Evolutionary conservation across 176 grass and related monocot genomes (phyloP).

Genomic region (Cenchrus americanus): DNA sequence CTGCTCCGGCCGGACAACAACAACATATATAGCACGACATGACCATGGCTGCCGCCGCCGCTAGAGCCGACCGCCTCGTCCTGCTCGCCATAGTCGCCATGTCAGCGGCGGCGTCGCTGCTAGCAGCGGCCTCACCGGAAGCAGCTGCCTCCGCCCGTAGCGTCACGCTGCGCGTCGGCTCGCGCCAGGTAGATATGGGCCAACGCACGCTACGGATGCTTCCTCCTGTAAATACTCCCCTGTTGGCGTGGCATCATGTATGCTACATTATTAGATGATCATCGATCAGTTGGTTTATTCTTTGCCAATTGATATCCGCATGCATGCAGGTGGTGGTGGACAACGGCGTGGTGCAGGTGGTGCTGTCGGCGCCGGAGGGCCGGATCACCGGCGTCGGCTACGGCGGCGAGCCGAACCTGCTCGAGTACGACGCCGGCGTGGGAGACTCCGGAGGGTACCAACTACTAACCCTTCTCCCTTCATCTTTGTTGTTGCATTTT

Average conservation of each 20-base stretch:
- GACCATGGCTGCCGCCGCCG: background rate
- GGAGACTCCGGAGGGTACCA: constrained; percentile 55
- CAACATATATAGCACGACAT: background rate
- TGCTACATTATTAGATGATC: background rate
- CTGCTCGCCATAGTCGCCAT: background rate
- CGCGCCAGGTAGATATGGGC: background rate
- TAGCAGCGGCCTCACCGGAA: background rate
- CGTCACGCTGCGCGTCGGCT: background rate
- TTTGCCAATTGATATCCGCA: background rate
- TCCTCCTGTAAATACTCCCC: no score
- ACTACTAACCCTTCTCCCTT: background rate
- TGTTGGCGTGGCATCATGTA: background rate
- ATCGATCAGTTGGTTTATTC: no score
- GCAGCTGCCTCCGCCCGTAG: background rate
- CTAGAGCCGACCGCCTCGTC: background rate
- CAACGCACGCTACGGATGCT: background rate
- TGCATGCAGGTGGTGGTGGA: constrained; percentile 59
- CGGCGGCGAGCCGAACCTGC: constrained; percentile 52
- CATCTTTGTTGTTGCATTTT: no score
- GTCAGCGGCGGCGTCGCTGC: no score
- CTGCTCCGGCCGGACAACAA: background rate
- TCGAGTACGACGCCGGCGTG: background rate
- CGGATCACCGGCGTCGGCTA: constrained; percentile 58
- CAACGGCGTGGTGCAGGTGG: constrained; percentile 69
- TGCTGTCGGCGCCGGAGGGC: constrained; percentile 56